Conservation (phyloP, 495 filamentous ascomycete species). For the Trichoderma asperelloides region DNA sequence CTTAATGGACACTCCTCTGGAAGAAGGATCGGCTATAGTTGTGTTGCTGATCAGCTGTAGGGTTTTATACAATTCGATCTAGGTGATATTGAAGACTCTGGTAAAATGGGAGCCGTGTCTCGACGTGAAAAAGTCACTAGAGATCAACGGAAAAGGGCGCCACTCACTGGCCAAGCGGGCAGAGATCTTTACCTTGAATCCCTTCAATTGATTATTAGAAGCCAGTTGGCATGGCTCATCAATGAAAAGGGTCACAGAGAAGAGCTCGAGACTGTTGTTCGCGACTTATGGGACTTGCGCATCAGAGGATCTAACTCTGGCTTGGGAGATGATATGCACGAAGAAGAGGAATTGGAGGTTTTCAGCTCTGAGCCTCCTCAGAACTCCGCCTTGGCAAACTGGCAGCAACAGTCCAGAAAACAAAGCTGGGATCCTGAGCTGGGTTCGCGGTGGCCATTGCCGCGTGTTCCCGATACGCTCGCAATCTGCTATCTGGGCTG, state of each 20-base stretch:
- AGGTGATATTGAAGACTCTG: slow-evolving; percentile 69
- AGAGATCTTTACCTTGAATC: slow-evolving; percentile 72
- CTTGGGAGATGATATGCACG: slow-evolving; percentile 7
- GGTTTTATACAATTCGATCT: slow-evolving; percentile 48
- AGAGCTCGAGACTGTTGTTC: slow-evolving; percentile 42
- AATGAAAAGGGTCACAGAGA: slow-evolving; percentile 27
- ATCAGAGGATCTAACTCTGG: slow-evolving; percentile 30
- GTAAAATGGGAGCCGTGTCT: slow-evolving; percentile 46
- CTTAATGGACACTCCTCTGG: not conserved
- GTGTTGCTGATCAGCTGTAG: slow-evolving; percentile 14
- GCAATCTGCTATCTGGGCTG: slow-evolving; percentile 38
- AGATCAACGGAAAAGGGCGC: slow-evolving; percentile 44
- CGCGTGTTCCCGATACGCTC: slow-evolving; percentile 32
- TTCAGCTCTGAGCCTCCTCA: slow-evolving; percentile 31
- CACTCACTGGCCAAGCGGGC: slow-evolving; percentile 54
- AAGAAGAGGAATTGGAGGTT: slow-evolving; percentile 15
- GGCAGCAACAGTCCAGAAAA: not conserved
- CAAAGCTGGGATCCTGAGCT: slow-evolving; percentile 14
- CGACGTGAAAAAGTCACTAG: slow-evolving; percentile 38
- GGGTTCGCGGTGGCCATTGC: slow-evolving; percentile 26
- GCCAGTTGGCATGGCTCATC: slow-evolving; percentile 35
- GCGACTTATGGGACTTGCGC: slow-evolving; percentile 42
- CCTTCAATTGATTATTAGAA: slow-evolving; percentile 63
- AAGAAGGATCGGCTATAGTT: not conserved
- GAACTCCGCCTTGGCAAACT: slow-evolving; percentile 8